These are phyloP conservation scores for Garcia nutans DNA, from an alignment of 345 rosid species.

Conservation along the genomic window DNA sequence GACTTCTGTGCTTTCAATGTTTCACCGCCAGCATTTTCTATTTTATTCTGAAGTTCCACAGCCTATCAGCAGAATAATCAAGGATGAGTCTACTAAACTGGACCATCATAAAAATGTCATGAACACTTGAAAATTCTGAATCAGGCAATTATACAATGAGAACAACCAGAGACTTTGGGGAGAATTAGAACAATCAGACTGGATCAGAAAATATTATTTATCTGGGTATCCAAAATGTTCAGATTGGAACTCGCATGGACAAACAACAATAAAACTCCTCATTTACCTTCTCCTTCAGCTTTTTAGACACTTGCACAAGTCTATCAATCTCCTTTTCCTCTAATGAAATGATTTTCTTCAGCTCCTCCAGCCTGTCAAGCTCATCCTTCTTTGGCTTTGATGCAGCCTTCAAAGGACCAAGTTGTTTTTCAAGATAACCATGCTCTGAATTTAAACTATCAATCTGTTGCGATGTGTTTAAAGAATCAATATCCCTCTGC, in stretches of 20 bases:
- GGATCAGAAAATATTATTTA: background rate
- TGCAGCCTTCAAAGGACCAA: constrained; percentile 73
- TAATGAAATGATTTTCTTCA: constrained; percentile 47
- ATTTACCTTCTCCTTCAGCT: constrained; percentile 74
- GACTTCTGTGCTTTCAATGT: constrained; percentile 68
- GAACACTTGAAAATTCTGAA: background rate
- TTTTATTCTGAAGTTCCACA: constrained; percentile 69
- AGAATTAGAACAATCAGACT: background rate
- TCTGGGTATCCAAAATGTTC: constrained; percentile 7
- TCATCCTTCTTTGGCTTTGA: constrained; percentile 77
- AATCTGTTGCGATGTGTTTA: constrained; percentile 40
- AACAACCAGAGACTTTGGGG: background rate
- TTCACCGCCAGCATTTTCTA: constrained; percentile 94
- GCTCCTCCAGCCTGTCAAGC: constrained; percentile 58
- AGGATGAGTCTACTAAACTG: background rate
- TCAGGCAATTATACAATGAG: background rate
- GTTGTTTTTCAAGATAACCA: constrained; percentile 68
- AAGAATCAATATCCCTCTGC: background rate
- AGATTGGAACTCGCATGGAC: background rate
- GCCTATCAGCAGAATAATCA: constrained; percentile 46
- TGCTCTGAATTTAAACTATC: constrained; percentile 79
- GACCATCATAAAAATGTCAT: background rate
- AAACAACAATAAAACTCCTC: constrained; percentile 4
- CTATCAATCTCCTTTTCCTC: constrained; percentile 77
- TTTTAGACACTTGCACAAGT: constrained; percentile 63